Evolutionary conservation across 208 protist species (phyloP), one percentile per base, ranked within the genome.

Genomic region (Trypanosoma cruzi): DNA sequence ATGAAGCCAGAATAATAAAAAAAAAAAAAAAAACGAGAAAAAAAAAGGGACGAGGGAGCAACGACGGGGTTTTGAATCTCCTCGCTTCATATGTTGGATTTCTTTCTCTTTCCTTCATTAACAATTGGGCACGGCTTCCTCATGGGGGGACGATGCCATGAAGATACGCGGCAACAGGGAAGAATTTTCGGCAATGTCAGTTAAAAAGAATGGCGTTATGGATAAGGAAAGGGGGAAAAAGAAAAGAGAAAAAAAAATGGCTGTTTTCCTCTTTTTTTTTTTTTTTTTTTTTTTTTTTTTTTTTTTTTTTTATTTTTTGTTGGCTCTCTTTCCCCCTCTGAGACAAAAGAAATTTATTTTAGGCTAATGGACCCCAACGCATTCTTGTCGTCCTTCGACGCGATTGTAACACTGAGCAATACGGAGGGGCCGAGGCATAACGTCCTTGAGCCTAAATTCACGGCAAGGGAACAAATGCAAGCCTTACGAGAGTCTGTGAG

Each of bases 371-470:
- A 94, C 56, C 7, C 68, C 0, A 48, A 70, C 3, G 31, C 50
- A 14, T 96, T 96, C 62, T 61, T 65, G 20, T 50, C 68, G 32
- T 56, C 66, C 2, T 83, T 89, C 46, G 79, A 89, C 36, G 79
- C 71, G n/a, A 88, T 94, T 66, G 70, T 80, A 4, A 42, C 57
- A 0, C 67, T 93, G 10, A 84, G 79, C 65, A 73, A 60, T 31
- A 87, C 71, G 36, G 90, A 96, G 58, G 90, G 88, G 0, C 90
- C 90, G 0, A 32, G 80, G 32, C 72, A 71, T 10, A 96, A 96
- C 69, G 75, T 96, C 24, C 84, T 88, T 37, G 85, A 88, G 63
- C 88, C 87, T 7, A 93, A 94, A 61, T 89, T 85, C 31, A 75
- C 75, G 63, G 90, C 90, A 2, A 80, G 84, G n/a, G 36, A 62